These are phyloP conservation scores for Rubia tinctorum DNA, from an alignment of 305 asterid species.

Conservation along the genomic window DNA sequence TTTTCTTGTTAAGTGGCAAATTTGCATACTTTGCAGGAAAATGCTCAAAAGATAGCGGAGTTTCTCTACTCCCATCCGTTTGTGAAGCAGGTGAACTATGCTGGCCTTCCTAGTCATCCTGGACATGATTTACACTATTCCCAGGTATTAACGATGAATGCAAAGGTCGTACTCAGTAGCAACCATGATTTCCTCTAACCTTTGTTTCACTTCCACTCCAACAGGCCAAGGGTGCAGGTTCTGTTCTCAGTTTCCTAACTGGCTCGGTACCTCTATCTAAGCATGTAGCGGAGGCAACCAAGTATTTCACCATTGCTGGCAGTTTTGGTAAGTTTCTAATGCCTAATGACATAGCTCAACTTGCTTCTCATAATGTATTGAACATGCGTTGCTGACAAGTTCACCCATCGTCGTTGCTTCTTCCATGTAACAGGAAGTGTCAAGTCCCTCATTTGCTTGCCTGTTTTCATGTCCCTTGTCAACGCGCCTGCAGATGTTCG, in stretches of 20 bases:
- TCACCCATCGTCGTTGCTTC: not conserved
- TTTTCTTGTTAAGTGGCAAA: not conserved
- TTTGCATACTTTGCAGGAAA: conserved; percentile 19
- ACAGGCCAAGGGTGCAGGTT: conserved; percentile 95
- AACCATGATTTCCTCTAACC: not conserved
- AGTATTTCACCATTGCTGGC: conserved; percentile 83
- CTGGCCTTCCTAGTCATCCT: not conserved
- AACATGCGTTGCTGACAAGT: too few species aligned
- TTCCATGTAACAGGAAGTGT: conserved; percentile 60
- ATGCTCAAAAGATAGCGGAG: not conserved
- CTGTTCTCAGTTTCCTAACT: conserved; percentile 88
- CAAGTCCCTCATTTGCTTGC: conserved; percentile 88
- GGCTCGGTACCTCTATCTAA: conserved; percentile 85
- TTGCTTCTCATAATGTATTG: too few species aligned
- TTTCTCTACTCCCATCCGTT: not conserved
- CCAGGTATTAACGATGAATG: conserved; percentile 49
- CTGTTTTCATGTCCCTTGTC: conserved; percentile 89
- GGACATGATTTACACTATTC: conserved; percentile 60
- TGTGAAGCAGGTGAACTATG: not conserved
- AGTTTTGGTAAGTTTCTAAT: conserved; percentile 65
- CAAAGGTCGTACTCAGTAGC: too few species aligned
- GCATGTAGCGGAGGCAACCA: conserved; percentile 81
- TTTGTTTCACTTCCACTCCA: conserved; percentile 11
- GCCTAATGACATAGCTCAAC: not conserved
- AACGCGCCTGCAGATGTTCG: conserved; percentile 78